phyloP scores from a whole-genome alignment of 352 stramenopile genomes.

The Globisporangium iwayamae region DNA sequence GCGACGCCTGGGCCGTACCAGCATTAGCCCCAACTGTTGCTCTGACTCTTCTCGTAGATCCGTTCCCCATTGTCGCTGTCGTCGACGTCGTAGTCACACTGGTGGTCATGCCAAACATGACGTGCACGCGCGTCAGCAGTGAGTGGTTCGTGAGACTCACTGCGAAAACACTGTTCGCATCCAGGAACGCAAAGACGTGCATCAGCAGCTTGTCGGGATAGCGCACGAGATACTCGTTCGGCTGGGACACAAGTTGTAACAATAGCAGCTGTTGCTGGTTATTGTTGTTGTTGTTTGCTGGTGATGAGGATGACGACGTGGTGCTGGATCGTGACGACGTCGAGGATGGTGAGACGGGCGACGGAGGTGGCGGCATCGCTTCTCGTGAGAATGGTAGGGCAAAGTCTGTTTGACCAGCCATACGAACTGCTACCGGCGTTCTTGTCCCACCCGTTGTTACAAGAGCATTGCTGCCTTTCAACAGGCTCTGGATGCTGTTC shows the following conservation, averaged over 20 bases:
- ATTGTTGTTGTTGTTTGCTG: not conserved
- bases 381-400: not conserved
- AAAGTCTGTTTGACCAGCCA: not conserved
- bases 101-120: conserved; percentile 55
- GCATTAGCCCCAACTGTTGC: not conserved
- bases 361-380: not conserved
- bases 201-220: conserved; percentile 59
- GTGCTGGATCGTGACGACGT: conserved; percentile 14
- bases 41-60: not conserved
- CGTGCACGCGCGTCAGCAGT: conserved; percentile 54
- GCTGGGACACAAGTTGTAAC: conserved; percentile 2
- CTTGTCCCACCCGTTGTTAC: not conserved
- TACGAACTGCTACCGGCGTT: not conserved
- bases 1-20: conserved; percentile 13
- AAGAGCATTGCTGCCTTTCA: conserved; percentile 35
- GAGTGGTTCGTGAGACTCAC: conserved; percentile 60
- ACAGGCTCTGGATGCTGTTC: conserved; percentile 65
- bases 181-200: conserved; percentile 62
- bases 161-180: conserved; percentile 66
- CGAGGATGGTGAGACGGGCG: conserved; percentile 3
- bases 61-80: not conserved
- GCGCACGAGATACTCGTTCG: conserved; percentile 25
- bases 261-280: conserved; percentile 5
- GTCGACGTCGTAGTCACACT: conserved; percentile 9
- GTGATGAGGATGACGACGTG: conserved; percentile 6